A percentile compares a stretch with the other conserved stretches of the same genome.
Evolutionary conservation across 2,329 filamentous ascomycete species (phyloP).

Genomic region (Zarea fungicola): DNA sequence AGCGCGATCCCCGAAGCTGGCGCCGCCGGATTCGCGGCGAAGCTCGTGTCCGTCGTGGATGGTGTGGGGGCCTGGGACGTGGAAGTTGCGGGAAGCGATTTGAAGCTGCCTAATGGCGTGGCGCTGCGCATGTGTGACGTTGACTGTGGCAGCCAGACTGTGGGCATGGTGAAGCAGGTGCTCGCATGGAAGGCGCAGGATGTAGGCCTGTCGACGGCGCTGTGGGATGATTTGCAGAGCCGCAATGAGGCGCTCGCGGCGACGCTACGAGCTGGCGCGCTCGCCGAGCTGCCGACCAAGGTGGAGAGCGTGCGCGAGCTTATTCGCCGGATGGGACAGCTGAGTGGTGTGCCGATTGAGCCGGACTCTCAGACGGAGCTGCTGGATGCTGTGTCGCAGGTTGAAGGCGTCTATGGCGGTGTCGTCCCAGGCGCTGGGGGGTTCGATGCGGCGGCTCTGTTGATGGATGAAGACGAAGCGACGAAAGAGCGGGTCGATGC

Average conservation of each 20-base stretch:
- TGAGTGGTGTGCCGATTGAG: constrained; percentile 80
- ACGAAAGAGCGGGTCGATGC: constrained; percentile 55
- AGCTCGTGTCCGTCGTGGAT: constrained; percentile 62
- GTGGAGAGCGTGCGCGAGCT: constrained; percentile 51
- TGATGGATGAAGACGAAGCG: constrained; percentile 67
- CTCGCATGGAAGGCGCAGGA: constrained; percentile 72
- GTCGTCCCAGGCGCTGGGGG: constrained; percentile 93
- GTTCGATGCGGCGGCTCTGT: constrained; percentile 79
- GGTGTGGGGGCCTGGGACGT: constrained; percentile 73
- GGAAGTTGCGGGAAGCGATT: constrained; percentile 63
- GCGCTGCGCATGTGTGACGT: constrained; percentile 92
- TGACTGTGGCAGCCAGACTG: constrained; percentile 87
- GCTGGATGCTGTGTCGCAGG: constrained; percentile 64
- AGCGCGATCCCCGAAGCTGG: constrained; percentile 61
- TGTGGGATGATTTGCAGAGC: constrained; percentile 72
- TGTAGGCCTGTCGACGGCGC: constrained; percentile 53
- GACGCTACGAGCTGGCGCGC: constrained; percentile 50
- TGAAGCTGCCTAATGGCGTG: constrained; percentile 67
- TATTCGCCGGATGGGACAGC: constrained; percentile 70
- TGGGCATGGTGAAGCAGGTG: constrained; percentile 92
- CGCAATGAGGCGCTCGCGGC: constrained; percentile 67
- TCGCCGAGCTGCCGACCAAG: constrained; percentile 39
- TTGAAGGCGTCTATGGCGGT: constrained; percentile 81
- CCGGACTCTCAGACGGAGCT: constrained; percentile 78
- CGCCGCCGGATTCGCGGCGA: constrained; percentile 58